These are phyloP conservation scores for Solanum raphanifolium DNA, from an alignment of 257 asterid species.

Conservation along the genomic window DNA sequence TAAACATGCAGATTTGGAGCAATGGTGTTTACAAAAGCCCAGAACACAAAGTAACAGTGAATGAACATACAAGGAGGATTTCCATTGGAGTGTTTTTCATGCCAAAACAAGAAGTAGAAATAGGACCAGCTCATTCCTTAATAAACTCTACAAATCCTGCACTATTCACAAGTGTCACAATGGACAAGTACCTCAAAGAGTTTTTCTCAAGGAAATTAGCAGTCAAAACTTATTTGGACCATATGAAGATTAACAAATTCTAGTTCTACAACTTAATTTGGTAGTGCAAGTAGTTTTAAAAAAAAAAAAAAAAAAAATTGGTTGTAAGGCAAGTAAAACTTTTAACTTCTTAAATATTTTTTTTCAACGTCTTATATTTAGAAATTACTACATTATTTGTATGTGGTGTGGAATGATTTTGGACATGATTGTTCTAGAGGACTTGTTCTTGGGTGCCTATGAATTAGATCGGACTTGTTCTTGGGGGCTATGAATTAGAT, in stretches of 20 bases:
- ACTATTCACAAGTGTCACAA: background rate
- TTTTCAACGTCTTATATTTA: no score
- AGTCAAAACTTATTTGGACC: background rate
- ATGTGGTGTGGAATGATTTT: no score
- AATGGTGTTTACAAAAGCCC: constrained; percentile 61
- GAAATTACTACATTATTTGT: no score
- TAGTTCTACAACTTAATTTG: background rate
- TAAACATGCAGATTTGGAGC: constrained; percentile 39
- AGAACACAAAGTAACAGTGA: constrained; percentile 69
- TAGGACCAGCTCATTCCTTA: background rate
- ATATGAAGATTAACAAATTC: background rate
- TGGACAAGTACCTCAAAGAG: background rate
- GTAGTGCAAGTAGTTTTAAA: no score
- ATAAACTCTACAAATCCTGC: background rate
- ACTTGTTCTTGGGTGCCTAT: no score
- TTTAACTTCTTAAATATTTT: no score
- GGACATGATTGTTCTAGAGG: no score
- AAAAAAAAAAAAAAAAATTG: no score
- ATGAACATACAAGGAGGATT: constrained; percentile 42
- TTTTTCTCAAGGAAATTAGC: background rate
- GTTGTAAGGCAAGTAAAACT: no score
- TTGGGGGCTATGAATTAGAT: no score
- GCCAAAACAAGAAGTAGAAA: constrained; percentile 9
- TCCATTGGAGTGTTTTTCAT: constrained; percentile 65
- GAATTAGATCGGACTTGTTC: no score